These are phyloP conservation scores for Peniophora sp. DNA, from an alignment of 1,284 basidiomycete species.

Conservation along the genomic window DNA sequence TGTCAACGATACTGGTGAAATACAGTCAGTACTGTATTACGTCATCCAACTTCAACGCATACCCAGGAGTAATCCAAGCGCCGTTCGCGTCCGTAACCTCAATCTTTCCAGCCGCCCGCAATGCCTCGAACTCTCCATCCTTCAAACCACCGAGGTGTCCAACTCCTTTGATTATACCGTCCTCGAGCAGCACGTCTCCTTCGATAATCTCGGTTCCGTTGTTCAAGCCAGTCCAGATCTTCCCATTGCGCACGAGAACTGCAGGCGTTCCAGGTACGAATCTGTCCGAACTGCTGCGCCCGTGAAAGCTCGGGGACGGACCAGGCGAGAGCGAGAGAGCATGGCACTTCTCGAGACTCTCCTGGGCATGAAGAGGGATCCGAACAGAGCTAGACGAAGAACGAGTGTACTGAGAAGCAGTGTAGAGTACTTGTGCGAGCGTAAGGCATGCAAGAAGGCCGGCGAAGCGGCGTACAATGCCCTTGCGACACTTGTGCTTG, in stretches of 20 bases:
- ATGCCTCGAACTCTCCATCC: no score
- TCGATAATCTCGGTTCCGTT: conserved; percentile 57
- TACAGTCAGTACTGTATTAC: no score
- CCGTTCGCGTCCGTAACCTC: conserved; percentile 49
- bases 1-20: conserved; percentile 50
- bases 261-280: conserved; percentile 60
- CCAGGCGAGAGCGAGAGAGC: no score
- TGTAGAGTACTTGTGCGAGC: no score
- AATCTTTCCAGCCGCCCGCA: conserved; percentile 11
- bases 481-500: no score
- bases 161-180: conserved; percentile 48
- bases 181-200: conserved; percentile 53
- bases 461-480: no score
- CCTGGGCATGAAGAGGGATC: no score
- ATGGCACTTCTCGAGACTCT: no score
- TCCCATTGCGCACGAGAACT: conserved; percentile 70
- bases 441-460: no score
- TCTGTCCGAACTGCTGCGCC: conserved; percentile 60
- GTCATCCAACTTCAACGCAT: conserved; percentile 30
- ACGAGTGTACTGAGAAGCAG: no score
- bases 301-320: conserved; percentile 41
- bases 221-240: conserved; percentile 71
- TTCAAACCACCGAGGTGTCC: conserved; percentile 39
- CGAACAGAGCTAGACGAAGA: no score
- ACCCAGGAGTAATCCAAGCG: conserved; percentile 63